Evolutionary conservation across 805 yeast genomes (phyloP).

Genomic region (Kodamaea jinghongensis): DNA sequence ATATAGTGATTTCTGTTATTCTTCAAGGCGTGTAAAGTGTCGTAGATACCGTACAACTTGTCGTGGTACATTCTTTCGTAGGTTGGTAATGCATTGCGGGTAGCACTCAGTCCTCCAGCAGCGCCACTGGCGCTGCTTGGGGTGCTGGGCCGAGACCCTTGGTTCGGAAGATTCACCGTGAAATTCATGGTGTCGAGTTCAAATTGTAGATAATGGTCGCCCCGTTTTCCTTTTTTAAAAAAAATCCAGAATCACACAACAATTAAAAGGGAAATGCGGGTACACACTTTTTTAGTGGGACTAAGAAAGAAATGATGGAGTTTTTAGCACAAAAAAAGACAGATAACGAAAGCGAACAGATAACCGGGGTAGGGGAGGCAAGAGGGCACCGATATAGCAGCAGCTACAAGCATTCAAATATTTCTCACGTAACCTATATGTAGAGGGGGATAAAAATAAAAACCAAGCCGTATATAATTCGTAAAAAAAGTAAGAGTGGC

Average conservation of each 20-base stretch:
- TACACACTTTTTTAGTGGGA: neutral
- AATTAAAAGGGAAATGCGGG: neutral
- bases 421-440: constrained; percentile 6
- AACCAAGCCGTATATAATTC: constrained; percentile 1
- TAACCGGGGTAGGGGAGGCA: too few species aligned
- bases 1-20: constrained; percentile 64
- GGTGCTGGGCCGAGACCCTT: constrained; percentile 12
- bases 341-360: too few species aligned
- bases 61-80: constrained; percentile 35
- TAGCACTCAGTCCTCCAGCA: neutral
- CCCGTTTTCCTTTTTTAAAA: constrained; percentile 2
- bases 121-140: constrained; percentile 7
- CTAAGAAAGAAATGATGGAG: neutral
- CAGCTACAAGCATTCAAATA: too few species aligned
- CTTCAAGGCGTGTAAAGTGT: constrained; percentile 39
- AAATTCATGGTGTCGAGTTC: constrained; percentile 2
- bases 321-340: too few species aligned
- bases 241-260: neutral
- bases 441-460: constrained; percentile 5
- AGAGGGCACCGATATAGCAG: too few species aligned
- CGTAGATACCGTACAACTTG: constrained; percentile 25
- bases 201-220: constrained; percentile 3
- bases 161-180: constrained; percentile 1
- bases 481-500: too few species aligned
- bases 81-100: constrained; percentile 24